phyloP scores from a whole-genome alignment of 2,329 filamentous ascomycete genomes.

The Pseudocercospora eumusae region DNA sequence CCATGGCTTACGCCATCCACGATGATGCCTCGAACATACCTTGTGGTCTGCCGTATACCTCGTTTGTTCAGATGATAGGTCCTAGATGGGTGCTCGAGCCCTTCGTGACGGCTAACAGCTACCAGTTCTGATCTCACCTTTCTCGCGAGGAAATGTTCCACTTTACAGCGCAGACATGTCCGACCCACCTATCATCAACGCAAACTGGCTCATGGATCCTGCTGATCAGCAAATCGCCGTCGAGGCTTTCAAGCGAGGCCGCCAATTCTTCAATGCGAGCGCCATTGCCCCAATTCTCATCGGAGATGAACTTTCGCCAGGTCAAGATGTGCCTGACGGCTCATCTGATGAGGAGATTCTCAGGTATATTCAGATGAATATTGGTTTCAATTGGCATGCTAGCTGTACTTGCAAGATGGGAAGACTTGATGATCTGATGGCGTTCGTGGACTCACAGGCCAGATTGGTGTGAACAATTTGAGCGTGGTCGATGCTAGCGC shows the following conservation, averaged over 20 bases:
- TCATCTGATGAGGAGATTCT: constrained; percentile 8
- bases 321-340: background rate
- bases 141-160: too few species aligned
- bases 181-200: too few species aligned
- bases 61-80: too few species aligned
- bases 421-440: background rate
- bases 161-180: too few species aligned
- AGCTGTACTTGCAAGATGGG: constrained; percentile 18
- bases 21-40: too few species aligned
- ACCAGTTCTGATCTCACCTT: background rate
- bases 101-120: too few species aligned
- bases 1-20: background rate
- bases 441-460: constrained; percentile 3
- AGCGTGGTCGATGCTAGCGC: constrained; percentile 32
- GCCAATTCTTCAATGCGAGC: too few species aligned
- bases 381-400: constrained; percentile 5
- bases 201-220: too few species aligned
- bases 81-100: too few species aligned
- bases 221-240: too few species aligned
- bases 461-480: constrained; percentile 11
- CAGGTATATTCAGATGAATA: background rate
- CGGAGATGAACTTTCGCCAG: background rate
- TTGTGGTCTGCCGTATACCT: background rate
- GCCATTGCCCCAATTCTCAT: too few species aligned
- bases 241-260: too few species aligned